These are phyloP conservation scores for Fraxinus nigra DNA, from an alignment of 305 asterid species.

Conservation along the genomic window DNA sequence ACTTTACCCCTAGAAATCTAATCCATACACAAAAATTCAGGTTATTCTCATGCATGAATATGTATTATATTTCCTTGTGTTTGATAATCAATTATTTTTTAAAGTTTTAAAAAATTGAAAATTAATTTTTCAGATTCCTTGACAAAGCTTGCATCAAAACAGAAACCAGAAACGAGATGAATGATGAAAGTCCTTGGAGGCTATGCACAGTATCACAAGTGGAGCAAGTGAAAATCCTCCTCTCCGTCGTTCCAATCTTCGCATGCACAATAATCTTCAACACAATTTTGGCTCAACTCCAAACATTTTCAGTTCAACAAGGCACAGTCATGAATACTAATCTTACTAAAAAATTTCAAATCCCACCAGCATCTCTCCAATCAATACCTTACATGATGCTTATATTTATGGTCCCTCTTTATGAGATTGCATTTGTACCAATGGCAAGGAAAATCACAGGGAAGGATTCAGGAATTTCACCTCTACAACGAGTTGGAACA, in stretches of 20 bases:
- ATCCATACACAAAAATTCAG: conserved; percentile 58
- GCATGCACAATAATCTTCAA: conserved; percentile 73
- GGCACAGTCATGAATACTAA: conserved; percentile 51
- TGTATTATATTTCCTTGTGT: not conserved
- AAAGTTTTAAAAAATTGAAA: not conserved
- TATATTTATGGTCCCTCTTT: conserved; percentile 58
- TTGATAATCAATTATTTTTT: not conserved
- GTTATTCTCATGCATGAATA: conserved; percentile 6
- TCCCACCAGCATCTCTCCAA: conserved; percentile 81
- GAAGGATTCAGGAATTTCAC: conserved; percentile 50
- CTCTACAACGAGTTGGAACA: conserved; percentile 59
- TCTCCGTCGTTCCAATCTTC: conserved; percentile 60
- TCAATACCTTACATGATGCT: conserved; percentile 67
- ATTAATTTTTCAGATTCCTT: conserved; percentile 38
- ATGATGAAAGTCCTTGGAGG: conserved; percentile 56
- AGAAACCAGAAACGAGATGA: not conserved
- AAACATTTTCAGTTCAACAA: conserved; percentile 72
- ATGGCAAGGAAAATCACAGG: conserved; percentile 42
- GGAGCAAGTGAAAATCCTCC: conserved; percentile 62
- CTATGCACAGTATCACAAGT: conserved; percentile 62
- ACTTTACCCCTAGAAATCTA: conserved; percentile 23
- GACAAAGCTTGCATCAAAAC: conserved; percentile 63
- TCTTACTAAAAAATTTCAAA: conserved; percentile 36
- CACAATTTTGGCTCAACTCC: conserved; percentile 75
- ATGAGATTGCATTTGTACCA: conserved; percentile 63